These are phyloP conservation scores for Sphagnum tenellum DNA, from an alignment of 225 moss, liverwort and hornwort genomes.

Conservation along the genomic window DNA sequence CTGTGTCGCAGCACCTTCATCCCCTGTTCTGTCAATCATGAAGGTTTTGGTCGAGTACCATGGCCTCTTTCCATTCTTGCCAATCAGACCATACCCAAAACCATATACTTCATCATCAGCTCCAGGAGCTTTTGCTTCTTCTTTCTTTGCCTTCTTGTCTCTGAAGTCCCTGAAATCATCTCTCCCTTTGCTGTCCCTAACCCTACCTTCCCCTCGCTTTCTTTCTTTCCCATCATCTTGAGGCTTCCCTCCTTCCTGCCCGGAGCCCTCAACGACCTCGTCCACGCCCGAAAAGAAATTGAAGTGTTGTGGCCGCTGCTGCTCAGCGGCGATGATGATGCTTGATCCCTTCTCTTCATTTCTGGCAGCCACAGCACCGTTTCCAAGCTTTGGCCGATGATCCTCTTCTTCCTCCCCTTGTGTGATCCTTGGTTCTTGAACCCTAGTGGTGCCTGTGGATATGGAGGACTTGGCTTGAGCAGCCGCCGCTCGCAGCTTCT, in stretches of 20 bases:
- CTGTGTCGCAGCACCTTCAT: constrained; percentile 10
- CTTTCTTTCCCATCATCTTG: constrained; percentile 6
- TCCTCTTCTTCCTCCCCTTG: constrained; percentile 15
- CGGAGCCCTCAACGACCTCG: constrained; percentile 25
- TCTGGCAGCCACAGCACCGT: constrained; percentile 5
- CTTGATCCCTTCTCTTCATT: constrained; percentile 2
- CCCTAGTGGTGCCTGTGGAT: constrained; percentile 12
- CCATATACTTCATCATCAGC: constrained; percentile 75
- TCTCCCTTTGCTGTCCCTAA: constrained; percentile 21
- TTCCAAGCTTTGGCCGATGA: constrained; percentile 8
- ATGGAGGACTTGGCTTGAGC: constrained; percentile 28
- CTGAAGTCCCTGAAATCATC: constrained; percentile 31
- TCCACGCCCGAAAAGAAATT: constrained; percentile 47
- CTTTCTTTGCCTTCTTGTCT: constrained; percentile 48
- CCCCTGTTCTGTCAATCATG: constrained; percentile 42
- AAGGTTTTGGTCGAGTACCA: constrained; percentile 73
- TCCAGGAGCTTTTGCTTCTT: constrained; percentile 58
- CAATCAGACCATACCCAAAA: constrained; percentile 61
- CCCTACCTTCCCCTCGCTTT: too few species aligned
- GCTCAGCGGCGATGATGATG: constrained; percentile 26
- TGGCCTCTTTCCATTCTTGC: constrained; percentile 67
- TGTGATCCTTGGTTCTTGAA: constrained; percentile 11
- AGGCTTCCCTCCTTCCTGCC: constrained; percentile 19
- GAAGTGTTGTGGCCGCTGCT: constrained; percentile 47
- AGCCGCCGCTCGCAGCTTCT: constrained; percentile 57